A percentile compares a stretch with the other conserved stretches of the same genome.
Conservation (phyloP, 495 filamentous ascomycete genomes). For the Delitschia confertaspora region DNA sequence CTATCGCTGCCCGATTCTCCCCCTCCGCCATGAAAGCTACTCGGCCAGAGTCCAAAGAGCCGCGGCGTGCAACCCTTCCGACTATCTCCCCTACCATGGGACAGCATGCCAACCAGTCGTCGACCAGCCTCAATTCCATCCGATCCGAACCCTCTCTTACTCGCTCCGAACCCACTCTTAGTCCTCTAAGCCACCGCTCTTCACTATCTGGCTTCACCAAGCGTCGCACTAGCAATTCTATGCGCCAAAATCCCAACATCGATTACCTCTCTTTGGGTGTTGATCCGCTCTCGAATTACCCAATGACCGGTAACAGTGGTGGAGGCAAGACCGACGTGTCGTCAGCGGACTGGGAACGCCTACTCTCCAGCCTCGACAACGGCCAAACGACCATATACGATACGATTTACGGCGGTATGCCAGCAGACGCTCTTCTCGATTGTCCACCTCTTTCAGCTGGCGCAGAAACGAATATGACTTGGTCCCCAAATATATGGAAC, state of each 20-base stretch:
- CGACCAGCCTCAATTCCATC: conserved; percentile 34
- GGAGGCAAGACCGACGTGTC: conserved; percentile 39
- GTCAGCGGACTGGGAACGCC: conserved; percentile 67
- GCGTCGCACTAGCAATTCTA: conserved; percentile 15
- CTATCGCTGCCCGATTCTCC: conserved; percentile 35
- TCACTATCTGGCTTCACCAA: conserved; percentile 13
- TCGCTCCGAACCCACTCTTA: conserved; percentile 33
- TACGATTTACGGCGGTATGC: conserved; percentile 68
- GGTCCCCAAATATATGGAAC: conserved; percentile 48
- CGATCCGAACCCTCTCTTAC: conserved; percentile 31
- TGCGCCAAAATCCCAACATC: conserved; percentile 41
- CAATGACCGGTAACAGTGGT: conserved; percentile 14
- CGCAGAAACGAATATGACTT: conserved; percentile 36
- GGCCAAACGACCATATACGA: conserved; percentile 75
- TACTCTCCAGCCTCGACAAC: conserved; percentile 67
- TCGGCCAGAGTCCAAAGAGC: conserved; percentile 18
- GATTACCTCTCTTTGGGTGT: conserved; percentile 46
- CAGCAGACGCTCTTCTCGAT: conserved; percentile 42
- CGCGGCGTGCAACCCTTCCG: conserved; percentile 25
- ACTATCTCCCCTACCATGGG: conserved; percentile 28
- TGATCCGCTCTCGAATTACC: conserved; percentile 23
- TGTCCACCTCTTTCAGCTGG: conserved; percentile 36
- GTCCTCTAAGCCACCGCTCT: conserved; percentile 27
- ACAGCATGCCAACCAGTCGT: conserved; percentile 16
- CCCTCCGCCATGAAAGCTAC: conserved; percentile 10